Base-by-base conservation (phyloP, 2,329 filamentous ascomycete genomes). In the Venturia nashicola region DNA sequence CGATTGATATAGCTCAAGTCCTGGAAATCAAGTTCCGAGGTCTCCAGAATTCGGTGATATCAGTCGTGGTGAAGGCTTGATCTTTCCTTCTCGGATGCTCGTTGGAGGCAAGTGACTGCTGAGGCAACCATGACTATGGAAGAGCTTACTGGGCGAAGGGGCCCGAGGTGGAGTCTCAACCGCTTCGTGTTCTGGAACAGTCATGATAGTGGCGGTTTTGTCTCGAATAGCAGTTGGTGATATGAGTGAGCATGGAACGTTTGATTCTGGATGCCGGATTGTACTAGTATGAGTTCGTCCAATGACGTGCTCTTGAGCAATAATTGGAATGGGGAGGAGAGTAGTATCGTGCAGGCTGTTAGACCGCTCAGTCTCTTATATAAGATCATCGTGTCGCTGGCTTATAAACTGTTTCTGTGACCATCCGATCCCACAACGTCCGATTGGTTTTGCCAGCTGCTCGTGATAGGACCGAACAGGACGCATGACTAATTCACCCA, bases 151-250 rank as follows among this genome's bases (percentile, higher is more conserved):
- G 14, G 90, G 89, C 55, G 89, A 87, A 44, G 86, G 84, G 59
- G 87, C 84, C 67, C 87, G 82, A 61, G 88, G 86, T 68, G 89
- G 89, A 65, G 89, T 92, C 70, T 87, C 83, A 71, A 90, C 86
- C 62, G 84, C 78, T 70, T 51, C 63, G 18, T 83, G 80, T 67
- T 80, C 78, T 43, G 72, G 60, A 51, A 73, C 66, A 65, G 75
- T 76, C 75, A 77, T 77, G 64, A 55, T 48, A 7, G 23, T 9
- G 44, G 61, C 40, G 44, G 11, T 34, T 16, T 20, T 32, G 48
- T 18, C 12, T 34, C 48, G 27, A 55, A 55, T 16, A 4, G 48
- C 48, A 34, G 34, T 55, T 1, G 48, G 48, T 32, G 48, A 16
- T 11, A 34, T 55, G 20, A 34, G 7, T 55, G 20, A 34, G 7